A percentile compares a stretch with the other conserved stretches of the same genome.
Conservation (phyloP, 2,329 filamentous ascomycete genomes). For the Dendrostoma leiphaemia region DNA sequence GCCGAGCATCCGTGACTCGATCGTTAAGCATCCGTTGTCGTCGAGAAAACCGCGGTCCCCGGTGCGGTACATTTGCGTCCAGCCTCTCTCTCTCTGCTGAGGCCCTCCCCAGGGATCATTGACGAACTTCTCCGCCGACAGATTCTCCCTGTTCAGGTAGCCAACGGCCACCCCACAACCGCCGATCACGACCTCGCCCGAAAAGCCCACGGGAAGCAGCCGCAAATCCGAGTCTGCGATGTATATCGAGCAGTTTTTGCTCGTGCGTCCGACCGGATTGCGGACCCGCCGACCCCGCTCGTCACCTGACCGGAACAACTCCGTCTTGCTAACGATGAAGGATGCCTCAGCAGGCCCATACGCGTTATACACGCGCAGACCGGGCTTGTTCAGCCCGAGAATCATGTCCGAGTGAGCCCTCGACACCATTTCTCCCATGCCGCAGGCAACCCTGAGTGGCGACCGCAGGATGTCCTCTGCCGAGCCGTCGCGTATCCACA, state of each 20-base stretch:
- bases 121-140: slow-evolving; percentile 8
- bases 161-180: slow-evolving; percentile 38
- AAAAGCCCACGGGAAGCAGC: slow-evolving; percentile 31
- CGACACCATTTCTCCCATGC: slow-evolving; percentile 29
- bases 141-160: slow-evolving; percentile 33
- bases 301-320: slow-evolving; percentile 20
- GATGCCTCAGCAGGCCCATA: slow-evolving; percentile 12
- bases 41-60: slow-evolving; percentile 43
- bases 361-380: slow-evolving; percentile 4
- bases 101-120: slow-evolving; percentile 9
- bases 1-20: slow-evolving; percentile 37
- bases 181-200: slow-evolving; percentile 39
- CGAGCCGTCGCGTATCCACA: slow-evolving; percentile 23
- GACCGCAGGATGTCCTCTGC: slow-evolving; percentile 10
- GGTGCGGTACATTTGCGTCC: slow-evolving; percentile 35
- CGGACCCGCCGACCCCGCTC: neutral
- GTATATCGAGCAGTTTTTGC: slow-evolving; percentile 36
- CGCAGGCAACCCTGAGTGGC: slow-evolving; percentile 30
- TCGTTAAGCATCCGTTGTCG: too few relatives aligned
- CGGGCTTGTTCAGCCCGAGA: slow-evolving; percentile 1
- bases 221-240: slow-evolving; percentile 35
- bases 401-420: neutral
- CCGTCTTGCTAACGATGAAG: slow-evolving; percentile 1
- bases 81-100: slow-evolving; percentile 1
- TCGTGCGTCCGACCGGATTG: neutral